phyloP scores from a whole-genome alignment of 169 alveolate genomes.

The Plasmodium reichenowi region DNA sequence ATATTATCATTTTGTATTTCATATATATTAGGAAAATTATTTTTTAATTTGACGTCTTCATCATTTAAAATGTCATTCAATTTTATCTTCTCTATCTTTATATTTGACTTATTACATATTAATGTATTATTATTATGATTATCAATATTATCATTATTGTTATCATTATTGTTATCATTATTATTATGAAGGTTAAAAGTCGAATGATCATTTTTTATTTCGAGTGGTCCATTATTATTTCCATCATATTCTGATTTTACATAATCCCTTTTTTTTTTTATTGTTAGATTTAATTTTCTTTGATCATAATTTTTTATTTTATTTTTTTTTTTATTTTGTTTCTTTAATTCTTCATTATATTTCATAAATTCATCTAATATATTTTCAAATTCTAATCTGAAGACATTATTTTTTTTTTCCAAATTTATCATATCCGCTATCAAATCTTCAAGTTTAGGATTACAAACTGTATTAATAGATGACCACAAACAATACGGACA shows the following conservation, averaged over 20 bases:
- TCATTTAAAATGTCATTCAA: constrained; percentile 58
- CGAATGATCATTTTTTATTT: not conserved
- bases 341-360: constrained; percentile 35
- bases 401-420: constrained; percentile 36
- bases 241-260: not conserved
- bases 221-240: not conserved
- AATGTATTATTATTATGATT: not conserved
- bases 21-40: constrained; percentile 22
- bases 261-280: constrained; percentile 30
- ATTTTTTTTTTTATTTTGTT: not conserved
- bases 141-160: not conserved
- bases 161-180: not conserved
- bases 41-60: constrained; percentile 25
- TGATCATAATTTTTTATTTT: too few relatives aligned
- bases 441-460: constrained; percentile 48
- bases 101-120: constrained; percentile 36
- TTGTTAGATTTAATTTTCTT: not conserved
- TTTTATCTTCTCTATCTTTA: constrained; percentile 24
- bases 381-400: constrained; percentile 19
- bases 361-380: constrained; percentile 42
- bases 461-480: constrained; percentile 20
- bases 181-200: too few relatives aligned
- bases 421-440: constrained; percentile 52
- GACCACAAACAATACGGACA: constrained; percentile 69
- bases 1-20: constrained; percentile 60